Percentiles rank a stretch among this genome's conserved stretches.
Evolutionary conservation across 345 rosid genomes (phyloP).

Genomic region (Toxicodendron radicans): DNA sequence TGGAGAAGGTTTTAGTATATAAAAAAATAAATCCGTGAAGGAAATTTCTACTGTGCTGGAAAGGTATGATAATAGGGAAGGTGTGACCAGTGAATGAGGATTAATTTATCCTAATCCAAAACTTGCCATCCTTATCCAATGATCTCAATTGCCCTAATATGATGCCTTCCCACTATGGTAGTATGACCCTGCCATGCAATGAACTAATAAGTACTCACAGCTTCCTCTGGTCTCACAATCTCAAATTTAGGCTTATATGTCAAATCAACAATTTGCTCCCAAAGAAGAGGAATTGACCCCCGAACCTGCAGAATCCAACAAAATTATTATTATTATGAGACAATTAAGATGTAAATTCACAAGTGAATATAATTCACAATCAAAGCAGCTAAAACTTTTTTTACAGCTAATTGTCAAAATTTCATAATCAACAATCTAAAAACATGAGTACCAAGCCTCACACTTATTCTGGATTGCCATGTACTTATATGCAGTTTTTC

Average conservation of each 20-base stretch:
- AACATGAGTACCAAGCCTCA: conserved; percentile 8
- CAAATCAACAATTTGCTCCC: conserved; percentile 97
- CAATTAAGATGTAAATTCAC: conserved; percentile 4
- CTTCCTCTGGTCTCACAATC: conserved; percentile 85
- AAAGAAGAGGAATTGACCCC: conserved; percentile 89
- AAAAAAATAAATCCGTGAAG: neutral
- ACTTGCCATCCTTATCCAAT: neutral
- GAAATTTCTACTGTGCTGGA: neutral
- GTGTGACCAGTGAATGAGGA: neutral
- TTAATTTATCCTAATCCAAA: neutral
- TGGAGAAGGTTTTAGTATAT: neutral
- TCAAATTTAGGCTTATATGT: conserved; percentile 98
- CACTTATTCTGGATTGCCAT: conserved; percentile 3
- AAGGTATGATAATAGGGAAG: neutral
- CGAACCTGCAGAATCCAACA: conserved; percentile 56
- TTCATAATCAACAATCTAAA: neutral
- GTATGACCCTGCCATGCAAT: neutral
- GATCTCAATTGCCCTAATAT: neutral
- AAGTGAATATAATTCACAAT: conserved; percentile 2
- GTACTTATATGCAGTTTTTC: neutral
- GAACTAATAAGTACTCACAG: conserved; percentile 54
- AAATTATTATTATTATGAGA: conserved; percentile 9
- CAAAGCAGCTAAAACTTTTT: conserved; percentile 6
- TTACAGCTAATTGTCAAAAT: neutral
- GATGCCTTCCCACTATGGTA: neutral